Conservation (phyloP, 805 yeast genomes). For the Kuraishia floccosa region DNA sequence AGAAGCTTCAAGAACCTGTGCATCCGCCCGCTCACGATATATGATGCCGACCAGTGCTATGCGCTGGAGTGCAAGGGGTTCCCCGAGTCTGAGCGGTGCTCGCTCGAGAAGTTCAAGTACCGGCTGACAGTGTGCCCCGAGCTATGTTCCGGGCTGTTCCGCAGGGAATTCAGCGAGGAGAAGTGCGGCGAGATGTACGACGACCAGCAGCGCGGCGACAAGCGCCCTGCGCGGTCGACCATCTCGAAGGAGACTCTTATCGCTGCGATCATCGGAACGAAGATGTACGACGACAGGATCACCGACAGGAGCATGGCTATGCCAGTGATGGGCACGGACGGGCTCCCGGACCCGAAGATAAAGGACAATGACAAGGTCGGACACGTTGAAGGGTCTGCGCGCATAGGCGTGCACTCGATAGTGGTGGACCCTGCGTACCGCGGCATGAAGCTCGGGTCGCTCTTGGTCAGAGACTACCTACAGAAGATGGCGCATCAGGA, state of each 20-base stretch:
- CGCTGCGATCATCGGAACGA: slow-evolving; percentile 77
- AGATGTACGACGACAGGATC: slow-evolving; percentile 37
- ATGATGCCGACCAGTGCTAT: slow-evolving; percentile 53
- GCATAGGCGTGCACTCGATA: slow-evolving; percentile 74
- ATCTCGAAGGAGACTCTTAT: slow-evolving; percentile 53
- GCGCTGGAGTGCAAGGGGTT: slow-evolving; percentile 62
- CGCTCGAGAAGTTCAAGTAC: slow-evolving; percentile 52
- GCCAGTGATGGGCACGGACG: slow-evolving; percentile 27
- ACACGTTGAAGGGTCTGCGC: slow-evolving; percentile 64
- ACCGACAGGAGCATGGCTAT: slow-evolving; percentile 50
- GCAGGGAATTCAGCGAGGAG: slow-evolving; percentile 45
- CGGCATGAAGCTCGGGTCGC: slow-evolving; percentile 73
- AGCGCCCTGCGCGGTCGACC: slow-evolving; percentile 34
- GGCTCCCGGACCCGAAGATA: slow-evolving; percentile 7
- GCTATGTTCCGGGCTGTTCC: slow-evolving; percentile 77
- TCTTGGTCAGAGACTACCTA: slow-evolving; percentile 77
- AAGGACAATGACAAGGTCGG: slow-evolving; percentile 26
- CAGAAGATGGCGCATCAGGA: slow-evolving; percentile 84
- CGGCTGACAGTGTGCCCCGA: slow-evolving; percentile 82
- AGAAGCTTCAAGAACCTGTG: slow-evolving; percentile 42
- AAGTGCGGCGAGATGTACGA: slow-evolving; percentile 14
- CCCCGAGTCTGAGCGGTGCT: slow-evolving; percentile 57
- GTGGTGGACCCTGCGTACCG: slow-evolving; percentile 71
- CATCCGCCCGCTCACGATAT: slow-evolving; percentile 69
- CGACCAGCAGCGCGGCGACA: slow-evolving; percentile 16